Evolutionary conservation across 73 alveolate genomes (phyloP).

Genomic region (Paramecium tetraurelia): DNA sequence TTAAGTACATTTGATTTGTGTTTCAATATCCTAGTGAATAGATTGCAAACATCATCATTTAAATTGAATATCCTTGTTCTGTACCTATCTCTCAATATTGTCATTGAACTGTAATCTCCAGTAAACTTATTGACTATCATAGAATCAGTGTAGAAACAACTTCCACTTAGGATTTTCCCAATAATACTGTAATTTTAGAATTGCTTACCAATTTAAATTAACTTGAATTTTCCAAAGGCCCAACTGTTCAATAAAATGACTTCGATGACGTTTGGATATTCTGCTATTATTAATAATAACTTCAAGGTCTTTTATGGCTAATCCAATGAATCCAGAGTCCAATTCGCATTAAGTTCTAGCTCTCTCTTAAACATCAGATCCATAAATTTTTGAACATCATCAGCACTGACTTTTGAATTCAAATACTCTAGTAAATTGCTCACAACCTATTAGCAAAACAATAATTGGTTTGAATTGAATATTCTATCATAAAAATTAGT

Average conservation of each 20-base stretch:
- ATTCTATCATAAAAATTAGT: not conserved
- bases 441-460: not conserved
- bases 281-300: not conserved
- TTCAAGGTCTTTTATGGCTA: not conserved
- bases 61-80: not conserved
- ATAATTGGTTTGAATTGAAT: not conserved
- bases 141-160: not conserved
- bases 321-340: not conserved
- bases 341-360: not conserved
- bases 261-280: not conserved
- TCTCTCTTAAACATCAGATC: constrained; percentile 16
- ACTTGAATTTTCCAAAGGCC: not conserved
- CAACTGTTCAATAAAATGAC: not conserved
- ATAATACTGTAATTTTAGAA: not conserved
- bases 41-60: not conserved
- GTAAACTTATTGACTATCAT: not conserved
- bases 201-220: not conserved
- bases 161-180: not conserved
- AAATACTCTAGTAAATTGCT: not conserved
- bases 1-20: not conserved
- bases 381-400: not conserved
- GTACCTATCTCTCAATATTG: not conserved
- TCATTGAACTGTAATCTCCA: not conserved
- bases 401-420: not conserved
- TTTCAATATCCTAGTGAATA: not conserved